phyloP scores from a whole-genome alignment of 768 basidiomycete species.

The Cystofilobasidium macerans region DNA sequence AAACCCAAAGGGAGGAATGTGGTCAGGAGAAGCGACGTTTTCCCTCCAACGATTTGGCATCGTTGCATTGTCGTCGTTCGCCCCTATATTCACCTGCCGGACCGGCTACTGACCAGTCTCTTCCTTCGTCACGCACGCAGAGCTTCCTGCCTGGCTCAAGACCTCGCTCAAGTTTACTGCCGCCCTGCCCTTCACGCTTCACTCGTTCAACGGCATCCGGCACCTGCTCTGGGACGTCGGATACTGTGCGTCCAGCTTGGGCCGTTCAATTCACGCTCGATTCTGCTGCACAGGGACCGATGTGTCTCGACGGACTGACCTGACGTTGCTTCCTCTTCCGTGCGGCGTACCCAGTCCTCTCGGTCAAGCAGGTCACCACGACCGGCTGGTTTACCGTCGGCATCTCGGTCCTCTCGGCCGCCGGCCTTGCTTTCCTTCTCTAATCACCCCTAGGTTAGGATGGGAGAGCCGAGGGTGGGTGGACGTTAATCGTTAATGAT shows the following conservation, averaged over 20 bases:
- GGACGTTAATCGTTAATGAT: neutral
- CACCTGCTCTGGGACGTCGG: slow-evolving; percentile 84
- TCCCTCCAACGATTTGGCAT: no score
- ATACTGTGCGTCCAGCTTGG: slow-evolving; percentile 54
- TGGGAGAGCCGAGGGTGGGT: neutral
- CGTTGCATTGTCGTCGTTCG: neutral
- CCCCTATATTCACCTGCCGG: neutral
- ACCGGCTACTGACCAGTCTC: slow-evolving; percentile 53
- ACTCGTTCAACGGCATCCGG: slow-evolving; percentile 76
- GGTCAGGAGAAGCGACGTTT: no score
- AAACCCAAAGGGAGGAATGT: no score
- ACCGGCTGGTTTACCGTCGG: slow-evolving; percentile 23
- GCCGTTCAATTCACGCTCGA: slow-evolving; percentile 6
- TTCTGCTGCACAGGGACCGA: neutral
- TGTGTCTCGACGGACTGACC: no score
- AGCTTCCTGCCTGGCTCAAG: slow-evolving; percentile 45
- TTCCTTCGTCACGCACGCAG: neutral
- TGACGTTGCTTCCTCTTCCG: neutral
- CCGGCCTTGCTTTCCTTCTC: slow-evolving; percentile 10
- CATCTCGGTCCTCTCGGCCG: slow-evolving; percentile 13
- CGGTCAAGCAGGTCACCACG: slow-evolving; percentile 22
- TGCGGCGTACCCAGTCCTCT: slow-evolving; percentile 11
- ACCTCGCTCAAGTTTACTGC: slow-evolving; percentile 63
- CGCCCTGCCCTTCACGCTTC: slow-evolving; percentile 81
- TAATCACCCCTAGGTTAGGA: neutral